Percentiles rank a stretch among this genome's conserved stretches.
Conservation (phyloP, 176 grass and related monocot species). For the Chrysopogon serrulatus region DNA sequence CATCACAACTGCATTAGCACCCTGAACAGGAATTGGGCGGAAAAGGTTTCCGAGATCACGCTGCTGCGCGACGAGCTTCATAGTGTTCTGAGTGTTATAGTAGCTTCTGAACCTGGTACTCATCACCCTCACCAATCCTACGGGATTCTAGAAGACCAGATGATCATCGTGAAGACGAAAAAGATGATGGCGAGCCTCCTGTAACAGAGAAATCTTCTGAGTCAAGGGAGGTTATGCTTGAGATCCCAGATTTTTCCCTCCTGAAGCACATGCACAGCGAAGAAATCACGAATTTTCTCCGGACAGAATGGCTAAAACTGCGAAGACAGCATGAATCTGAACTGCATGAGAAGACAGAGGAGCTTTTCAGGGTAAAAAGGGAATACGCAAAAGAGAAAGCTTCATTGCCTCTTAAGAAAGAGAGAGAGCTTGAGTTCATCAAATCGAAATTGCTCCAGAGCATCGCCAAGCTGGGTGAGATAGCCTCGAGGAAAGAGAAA, state of each 20-base stretch:
- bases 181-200: slow-evolving; percentile 33
- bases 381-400: slow-evolving; percentile 56
- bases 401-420: slow-evolving; percentile 48
- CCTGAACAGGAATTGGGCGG: slow-evolving; percentile 19
- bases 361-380: slow-evolving; percentile 84
- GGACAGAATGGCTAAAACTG: slow-evolving; percentile 56
- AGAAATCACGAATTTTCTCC: slow-evolving; percentile 46
- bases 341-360: slow-evolving; percentile 69
- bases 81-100: background rate
- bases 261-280: slow-evolving; percentile 61
- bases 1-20: slow-evolving; percentile 32
- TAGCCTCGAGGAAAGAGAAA: slow-evolving; percentile 30
- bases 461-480: slow-evolving; percentile 57
- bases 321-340: slow-evolving; percentile 56
- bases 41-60: slow-evolving; percentile 36
- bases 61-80: slow-evolving; percentile 44
- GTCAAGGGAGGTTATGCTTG: slow-evolving; percentile 18
- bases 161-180: slow-evolving; percentile 15
- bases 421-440: slow-evolving; percentile 62
- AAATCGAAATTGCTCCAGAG: slow-evolving; percentile 47
- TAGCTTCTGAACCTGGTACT: slow-evolving; percentile 15
- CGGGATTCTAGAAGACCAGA: slow-evolving; percentile 30
- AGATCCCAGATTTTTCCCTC: slow-evolving; percentile 54
- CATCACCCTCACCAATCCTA: slow-evolving; percentile 11
- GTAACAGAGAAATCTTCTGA: slow-evolving; percentile 8